Conservation (phyloP, 148 eudicot species). For the Fallopia convolvulus region DNA sequence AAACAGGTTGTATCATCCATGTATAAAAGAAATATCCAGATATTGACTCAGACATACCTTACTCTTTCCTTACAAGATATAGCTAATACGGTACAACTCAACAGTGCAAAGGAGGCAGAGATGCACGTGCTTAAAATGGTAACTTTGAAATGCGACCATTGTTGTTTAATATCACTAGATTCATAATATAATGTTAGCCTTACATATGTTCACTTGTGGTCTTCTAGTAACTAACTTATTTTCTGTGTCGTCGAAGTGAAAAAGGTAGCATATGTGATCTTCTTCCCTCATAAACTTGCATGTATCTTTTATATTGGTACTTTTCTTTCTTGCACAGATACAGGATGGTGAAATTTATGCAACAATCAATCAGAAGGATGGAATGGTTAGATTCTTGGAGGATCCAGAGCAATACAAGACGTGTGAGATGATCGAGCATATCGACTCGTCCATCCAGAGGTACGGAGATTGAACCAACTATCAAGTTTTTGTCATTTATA, state of each 20-base stretch:
- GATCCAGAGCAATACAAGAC: slow-evolving; percentile 95
- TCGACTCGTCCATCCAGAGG: slow-evolving; percentile 90
- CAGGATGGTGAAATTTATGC: slow-evolving; percentile 87
- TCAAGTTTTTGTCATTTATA: neutral
- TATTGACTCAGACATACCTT: slow-evolving; percentile 91
- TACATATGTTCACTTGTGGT: neutral
- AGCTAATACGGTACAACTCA: slow-evolving; percentile 67
- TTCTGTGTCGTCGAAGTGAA: neutral
- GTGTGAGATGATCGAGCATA: slow-evolving; percentile 79
- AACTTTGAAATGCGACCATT: slow-evolving; percentile 6
- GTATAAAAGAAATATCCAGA: slow-evolving; percentile 81
- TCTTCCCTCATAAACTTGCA: neutral
- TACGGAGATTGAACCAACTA: slow-evolving; percentile 13
- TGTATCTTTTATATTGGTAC: neutral
- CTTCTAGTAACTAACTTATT: neutral
- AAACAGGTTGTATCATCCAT: slow-evolving; percentile 80
- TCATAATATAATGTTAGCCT: neutral
- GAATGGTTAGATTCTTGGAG: slow-evolving; percentile 96
- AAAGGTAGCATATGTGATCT: neutral
- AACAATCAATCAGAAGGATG: slow-evolving; percentile 94
- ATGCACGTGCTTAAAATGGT: slow-evolving; percentile 98
- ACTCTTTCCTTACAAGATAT: slow-evolving; percentile 91
- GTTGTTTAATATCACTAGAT: neutral
- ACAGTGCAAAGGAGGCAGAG: slow-evolving; percentile 79
- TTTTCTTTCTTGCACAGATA: slow-evolving; percentile 33